phyloP scores from a whole-genome alignment of 768 basidiomycete genomes.

The Cystofilobasidium macerans region DNA sequence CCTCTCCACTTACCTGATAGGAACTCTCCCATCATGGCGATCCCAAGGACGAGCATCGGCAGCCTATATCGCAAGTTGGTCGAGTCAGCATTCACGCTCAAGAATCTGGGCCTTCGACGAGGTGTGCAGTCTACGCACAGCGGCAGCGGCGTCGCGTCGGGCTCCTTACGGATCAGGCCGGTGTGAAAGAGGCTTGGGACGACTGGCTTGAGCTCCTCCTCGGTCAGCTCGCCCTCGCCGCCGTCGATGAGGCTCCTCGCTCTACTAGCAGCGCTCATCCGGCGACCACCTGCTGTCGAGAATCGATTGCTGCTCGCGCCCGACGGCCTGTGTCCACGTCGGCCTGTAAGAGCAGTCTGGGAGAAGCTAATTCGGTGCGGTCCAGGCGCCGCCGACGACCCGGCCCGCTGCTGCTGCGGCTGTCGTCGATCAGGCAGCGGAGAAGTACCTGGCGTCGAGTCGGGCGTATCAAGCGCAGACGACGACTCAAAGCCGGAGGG shows the following conservation, averaged over 20 bases:
- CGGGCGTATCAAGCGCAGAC: neutral
- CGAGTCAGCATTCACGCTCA: too few relatives aligned
- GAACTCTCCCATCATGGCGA: conserved; percentile 91
- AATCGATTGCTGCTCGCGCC: neutral
- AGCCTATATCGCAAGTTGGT: too few relatives aligned
- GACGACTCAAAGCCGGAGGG: neutral
- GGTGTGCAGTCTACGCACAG: too few relatives aligned
- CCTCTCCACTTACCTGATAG: conserved; percentile 44
- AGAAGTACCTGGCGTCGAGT: neutral
- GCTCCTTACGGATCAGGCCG: conserved; percentile 24
- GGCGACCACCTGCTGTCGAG: neutral
- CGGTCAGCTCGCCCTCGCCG: neutral
- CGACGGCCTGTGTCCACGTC: neutral
- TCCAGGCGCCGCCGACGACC: neutral
- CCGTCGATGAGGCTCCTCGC: conserved; percentile 2
- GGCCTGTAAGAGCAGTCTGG: neutral
- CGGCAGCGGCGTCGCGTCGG: conserved; percentile 22
- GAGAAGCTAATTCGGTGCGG: conserved; percentile 6
- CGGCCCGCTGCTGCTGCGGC: neutral
- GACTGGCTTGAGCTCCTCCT: conserved; percentile 13
- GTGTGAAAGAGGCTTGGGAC: conserved; percentile 14
- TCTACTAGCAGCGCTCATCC: neutral
- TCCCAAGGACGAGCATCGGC: conserved; percentile 84
- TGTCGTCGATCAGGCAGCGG: neutral
- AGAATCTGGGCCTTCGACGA: too few relatives aligned